These are phyloP conservation scores for Cutaneotrichosporon cutaneum DNA, from an alignment of 1,284 basidiomycete species.

Conservation along the genomic window DNA sequence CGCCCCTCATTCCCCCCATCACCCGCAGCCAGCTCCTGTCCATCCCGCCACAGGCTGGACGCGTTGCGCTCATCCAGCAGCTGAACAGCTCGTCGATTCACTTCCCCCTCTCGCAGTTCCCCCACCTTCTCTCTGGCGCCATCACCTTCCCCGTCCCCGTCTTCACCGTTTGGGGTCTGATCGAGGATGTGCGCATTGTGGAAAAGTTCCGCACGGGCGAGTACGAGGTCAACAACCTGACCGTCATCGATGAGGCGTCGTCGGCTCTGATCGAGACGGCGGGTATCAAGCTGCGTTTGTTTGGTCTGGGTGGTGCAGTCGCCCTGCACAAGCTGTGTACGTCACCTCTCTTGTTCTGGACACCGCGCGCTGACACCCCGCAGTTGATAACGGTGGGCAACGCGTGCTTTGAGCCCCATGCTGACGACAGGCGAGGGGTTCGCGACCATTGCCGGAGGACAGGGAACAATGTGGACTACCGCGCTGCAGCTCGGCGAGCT, in stretches of 20 bases:
- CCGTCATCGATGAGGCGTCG: conserved; percentile 90
- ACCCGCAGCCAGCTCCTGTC: conserved; percentile 78
- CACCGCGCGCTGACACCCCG: conserved; percentile 27
- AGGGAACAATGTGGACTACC: conserved; percentile 99
- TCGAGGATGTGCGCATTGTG: conserved; percentile 89
- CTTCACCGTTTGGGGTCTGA: conserved; percentile 95
- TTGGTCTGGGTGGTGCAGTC: conserved; percentile 93
- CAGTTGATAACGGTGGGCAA: conserved; percentile 47
- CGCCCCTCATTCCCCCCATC: conserved; percentile 82
- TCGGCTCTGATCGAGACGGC: conserved; percentile 87
- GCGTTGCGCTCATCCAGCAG: conserved; percentile 56
- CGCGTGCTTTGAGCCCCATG: neutral
- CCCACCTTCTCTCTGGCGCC: conserved; percentile 81
- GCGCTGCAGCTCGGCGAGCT: conserved; percentile 96
- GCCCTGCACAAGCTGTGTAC: conserved; percentile 97
- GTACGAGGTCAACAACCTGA: conserved; percentile 80
- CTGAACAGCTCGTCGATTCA: conserved; percentile 56
- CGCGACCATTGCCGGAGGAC: conserved; percentile 94
- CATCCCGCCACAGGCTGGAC: conserved; percentile 60
- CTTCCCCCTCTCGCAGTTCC: conserved; percentile 82
- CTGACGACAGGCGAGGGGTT: conserved; percentile 66
- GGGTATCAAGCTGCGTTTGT: conserved; percentile 85
- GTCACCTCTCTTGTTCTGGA: conserved; percentile 26
- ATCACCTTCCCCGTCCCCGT: conserved; percentile 87
- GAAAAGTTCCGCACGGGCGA: conserved; percentile 85